These are phyloP conservation scores for Talaromyces sp. DNA, from an alignment of 2,329 filamentous ascomycete genomes.

Conservation along the genomic window DNA sequence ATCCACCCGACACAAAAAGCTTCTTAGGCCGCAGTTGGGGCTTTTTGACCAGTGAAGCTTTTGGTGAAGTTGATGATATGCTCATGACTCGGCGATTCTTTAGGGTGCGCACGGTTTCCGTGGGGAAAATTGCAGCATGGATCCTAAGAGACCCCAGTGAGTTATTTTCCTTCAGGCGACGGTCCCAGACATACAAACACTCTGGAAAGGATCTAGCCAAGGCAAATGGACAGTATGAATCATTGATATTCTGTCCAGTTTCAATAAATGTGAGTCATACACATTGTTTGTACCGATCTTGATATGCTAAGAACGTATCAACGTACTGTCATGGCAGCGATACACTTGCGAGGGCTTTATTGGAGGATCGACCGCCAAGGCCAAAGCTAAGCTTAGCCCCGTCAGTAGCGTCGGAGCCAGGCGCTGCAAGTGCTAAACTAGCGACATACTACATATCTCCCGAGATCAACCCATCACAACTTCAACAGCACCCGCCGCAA, in stretches of 20 bases:
- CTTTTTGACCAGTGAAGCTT: neutral
- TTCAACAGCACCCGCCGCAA: neutral
- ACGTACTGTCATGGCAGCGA: neutral
- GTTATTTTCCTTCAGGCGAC: neutral
- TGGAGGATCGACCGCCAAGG: neutral
- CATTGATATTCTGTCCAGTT: neutral
- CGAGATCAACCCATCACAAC: neutral
- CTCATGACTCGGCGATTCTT: neutral
- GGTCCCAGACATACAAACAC: constrained; percentile 1
- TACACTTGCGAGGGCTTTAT: neutral
- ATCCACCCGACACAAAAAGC: neutral
- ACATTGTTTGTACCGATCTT: neutral
- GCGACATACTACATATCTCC: neutral
- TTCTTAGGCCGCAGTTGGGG: neutral
- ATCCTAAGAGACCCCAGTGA: neutral
- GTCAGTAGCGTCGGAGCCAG: constrained; percentile 2
- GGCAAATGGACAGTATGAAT: neutral
- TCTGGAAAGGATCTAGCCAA: neutral
- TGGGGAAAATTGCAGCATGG: neutral
- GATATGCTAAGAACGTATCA: neutral
- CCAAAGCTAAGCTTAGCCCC: neutral
- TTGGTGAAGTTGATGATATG: neutral
- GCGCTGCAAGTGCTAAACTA: constrained; percentile 1
- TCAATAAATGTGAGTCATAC: neutral
- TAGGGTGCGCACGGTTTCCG: neutral